These are phyloP conservation scores for Hypsizygus marmoreus DNA, from an alignment of 768 basidiomycete genomes.

Conservation along the genomic window DNA sequence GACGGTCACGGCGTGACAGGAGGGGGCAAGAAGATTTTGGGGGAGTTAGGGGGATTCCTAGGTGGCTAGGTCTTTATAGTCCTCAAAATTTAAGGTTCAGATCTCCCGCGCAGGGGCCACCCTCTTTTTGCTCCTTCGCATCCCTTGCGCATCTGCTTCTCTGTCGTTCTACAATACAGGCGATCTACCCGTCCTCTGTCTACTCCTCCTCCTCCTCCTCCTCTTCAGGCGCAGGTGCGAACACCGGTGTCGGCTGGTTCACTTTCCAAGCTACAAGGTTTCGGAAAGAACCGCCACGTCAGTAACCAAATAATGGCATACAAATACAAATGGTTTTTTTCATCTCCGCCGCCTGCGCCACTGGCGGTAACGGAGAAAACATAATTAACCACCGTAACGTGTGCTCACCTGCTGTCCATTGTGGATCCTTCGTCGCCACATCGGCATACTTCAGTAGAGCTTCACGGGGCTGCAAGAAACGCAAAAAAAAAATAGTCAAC, in stretches of 20 bases:
- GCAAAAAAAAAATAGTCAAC: constrained; percentile 24
- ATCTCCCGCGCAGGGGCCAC: constrained; percentile 79
- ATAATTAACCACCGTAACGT: no score
- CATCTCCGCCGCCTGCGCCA: constrained; percentile 34
- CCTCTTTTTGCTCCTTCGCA: constrained; percentile 31
- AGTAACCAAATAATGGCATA: constrained; percentile 51
- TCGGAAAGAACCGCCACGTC: constrained; percentile 67
- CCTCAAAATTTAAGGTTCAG: constrained; percentile 80
- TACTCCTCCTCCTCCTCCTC: constrained; percentile 53
- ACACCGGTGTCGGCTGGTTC: constrained; percentile 88
- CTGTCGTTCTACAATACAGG: constrained; percentile 14
- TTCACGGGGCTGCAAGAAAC: constrained; percentile 79
- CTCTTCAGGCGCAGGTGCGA: constrained; percentile 64
- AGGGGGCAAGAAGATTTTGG: constrained; percentile 67
- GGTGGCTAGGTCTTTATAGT: constrained; percentile 80
- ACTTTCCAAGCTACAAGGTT: constrained; percentile 76
- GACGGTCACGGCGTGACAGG: constrained; percentile 73
- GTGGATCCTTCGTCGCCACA: constrained; percentile 72
- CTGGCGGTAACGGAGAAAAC: no score
- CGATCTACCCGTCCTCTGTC: constrained; percentile 16
- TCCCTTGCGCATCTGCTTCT: constrained; percentile 18
- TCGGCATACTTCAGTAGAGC: constrained; percentile 93
- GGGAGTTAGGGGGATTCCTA: constrained; percentile 72
- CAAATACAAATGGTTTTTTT: constrained; percentile 33
- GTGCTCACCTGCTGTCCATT: constrained; percentile 86